A percentile compares a stretch with the other conserved stretches of the same genome.
phyloP scores from a whole-genome alignment of 768 basidiomycete genomes.

The Leccinum uliginosum region DNA sequence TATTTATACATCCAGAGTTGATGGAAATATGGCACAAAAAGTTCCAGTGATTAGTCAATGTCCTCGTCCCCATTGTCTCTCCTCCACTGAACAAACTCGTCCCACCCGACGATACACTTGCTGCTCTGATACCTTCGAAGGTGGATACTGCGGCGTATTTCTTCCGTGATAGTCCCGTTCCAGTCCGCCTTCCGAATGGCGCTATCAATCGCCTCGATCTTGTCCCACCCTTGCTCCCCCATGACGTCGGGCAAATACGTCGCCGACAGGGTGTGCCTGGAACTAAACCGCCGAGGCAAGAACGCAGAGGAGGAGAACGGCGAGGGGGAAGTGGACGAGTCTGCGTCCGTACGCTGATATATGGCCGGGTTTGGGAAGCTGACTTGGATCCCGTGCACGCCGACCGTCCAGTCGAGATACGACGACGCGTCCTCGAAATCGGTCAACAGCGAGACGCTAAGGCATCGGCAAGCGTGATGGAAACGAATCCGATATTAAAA shows the following conservation, averaged over 20 bases:
- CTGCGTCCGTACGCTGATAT: conserved; percentile 35
- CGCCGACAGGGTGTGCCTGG: conserved; percentile 66
- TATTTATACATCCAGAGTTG: background rate
- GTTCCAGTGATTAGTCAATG: conserved; percentile 21
- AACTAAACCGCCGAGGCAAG: conserved; percentile 49
- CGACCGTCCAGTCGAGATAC: conserved; percentile 92
- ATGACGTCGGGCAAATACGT: conserved; percentile 94
- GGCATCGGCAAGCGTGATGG: background rate
- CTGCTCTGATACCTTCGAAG: conserved; percentile 82
- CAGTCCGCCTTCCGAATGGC: conserved; percentile 94
- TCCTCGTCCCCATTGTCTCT: conserved; percentile 38
- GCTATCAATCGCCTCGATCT: conserved; percentile 83
- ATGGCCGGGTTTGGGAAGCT: conserved; percentile 77
- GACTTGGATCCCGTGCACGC: conserved; percentile 88
- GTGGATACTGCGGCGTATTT: conserved; percentile 67
- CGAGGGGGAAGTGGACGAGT: conserved; percentile 54
- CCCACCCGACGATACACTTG: conserved; percentile 63
- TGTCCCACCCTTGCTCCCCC: conserved; percentile 91
- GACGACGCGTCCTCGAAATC: conserved; percentile 82
- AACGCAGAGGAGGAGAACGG: conserved; percentile 64
- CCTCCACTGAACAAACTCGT: conserved; percentile 77
- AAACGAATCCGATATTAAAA: too few species aligned
- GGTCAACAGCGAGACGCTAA: conserved; percentile 86
- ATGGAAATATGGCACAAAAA: background rate
- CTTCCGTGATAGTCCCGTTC: conserved; percentile 77